Base-by-base conservation (phyloP, 1,139 yeast genomes). In the Geotrichum histeridarum region DNA sequence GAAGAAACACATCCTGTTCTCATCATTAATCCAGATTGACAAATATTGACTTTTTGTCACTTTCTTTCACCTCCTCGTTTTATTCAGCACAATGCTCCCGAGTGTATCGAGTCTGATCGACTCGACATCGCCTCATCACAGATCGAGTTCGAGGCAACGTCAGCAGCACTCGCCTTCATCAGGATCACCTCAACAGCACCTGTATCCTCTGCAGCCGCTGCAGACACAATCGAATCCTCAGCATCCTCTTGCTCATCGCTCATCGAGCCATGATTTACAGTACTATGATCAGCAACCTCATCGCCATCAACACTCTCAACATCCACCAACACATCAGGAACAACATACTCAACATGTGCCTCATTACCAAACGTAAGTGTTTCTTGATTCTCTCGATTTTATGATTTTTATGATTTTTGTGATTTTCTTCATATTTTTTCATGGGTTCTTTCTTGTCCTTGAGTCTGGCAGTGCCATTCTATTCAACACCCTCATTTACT, bases 51-150 rank as follows among this genome's bases (percentile, higher is more conserved):
- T 3, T n/a, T n/a, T 33, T n/a, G 14, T 33, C 37, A n/a, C 3
- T 33, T n/a, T 12, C 37, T 11, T 33, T 33, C 6, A n/a, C 37
- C 37, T n/a, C 14, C 3, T n/a, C 37, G n/a, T n/a, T 33, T 7
- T 7, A 11, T 33, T 33, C 11, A 37, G 12, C 42, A 22, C 33
- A 32, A 51, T 51, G 54, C 48, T 51, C 8, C 54, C 54, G 7
- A 45, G 54, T 31, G 51, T 51, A 6, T 42, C 50, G n/a, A 46
- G 50, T 36, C 41, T 51, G 17, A 42, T 51, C 11, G 47, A 43
- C 27, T 43, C 37, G 35, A 7, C 47, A 31, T 43, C 37, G 35
- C 22, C 47, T 9, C 47, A 32, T 4, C 47, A 11, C 14, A 17
- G 36, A 9, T 39, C 48, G 7, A n/a, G 18, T 12, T 17, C 35